These are phyloP conservation scores for Alnus rubra DNA, from an alignment of 306 rosid genomes.

Conservation along the genomic window DNA sequence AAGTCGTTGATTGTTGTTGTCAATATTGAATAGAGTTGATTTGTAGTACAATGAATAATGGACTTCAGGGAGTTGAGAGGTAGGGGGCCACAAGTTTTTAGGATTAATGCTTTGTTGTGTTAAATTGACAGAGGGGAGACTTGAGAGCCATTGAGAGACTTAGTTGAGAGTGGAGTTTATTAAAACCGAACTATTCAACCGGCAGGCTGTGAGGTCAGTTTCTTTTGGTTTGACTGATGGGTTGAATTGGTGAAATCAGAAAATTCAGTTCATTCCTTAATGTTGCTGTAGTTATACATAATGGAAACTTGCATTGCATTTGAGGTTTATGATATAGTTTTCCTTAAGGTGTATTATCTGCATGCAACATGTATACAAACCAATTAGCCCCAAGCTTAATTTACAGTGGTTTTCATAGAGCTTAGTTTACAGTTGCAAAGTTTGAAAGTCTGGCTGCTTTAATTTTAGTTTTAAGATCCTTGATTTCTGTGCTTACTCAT, in stretches of 20 bases:
- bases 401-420: neutral
- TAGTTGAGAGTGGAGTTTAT: neutral
- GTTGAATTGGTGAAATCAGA: neutral
- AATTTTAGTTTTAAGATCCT: neutral
- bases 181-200: neutral
- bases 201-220: neutral
- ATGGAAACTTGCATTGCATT: neutral
- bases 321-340: neutral
- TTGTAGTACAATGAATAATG: neutral
- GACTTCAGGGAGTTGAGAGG: neutral
- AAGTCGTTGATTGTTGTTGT: neutral
- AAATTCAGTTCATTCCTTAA: neutral
- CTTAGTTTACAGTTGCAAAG: neutral
- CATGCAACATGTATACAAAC: neutral
- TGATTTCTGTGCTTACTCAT: neutral
- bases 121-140: neutral
- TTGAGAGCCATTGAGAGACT: neutral
- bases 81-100: neutral
- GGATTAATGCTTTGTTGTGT: neutral
- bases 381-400: neutral
- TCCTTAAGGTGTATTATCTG: neutral
- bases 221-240: neutral
- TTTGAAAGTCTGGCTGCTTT: neutral
- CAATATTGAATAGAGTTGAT: neutral
- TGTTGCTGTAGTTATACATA: neutral